Conservation (phyloP, 257 asterid genomes). For the Primulina huaijiensis region DNA sequence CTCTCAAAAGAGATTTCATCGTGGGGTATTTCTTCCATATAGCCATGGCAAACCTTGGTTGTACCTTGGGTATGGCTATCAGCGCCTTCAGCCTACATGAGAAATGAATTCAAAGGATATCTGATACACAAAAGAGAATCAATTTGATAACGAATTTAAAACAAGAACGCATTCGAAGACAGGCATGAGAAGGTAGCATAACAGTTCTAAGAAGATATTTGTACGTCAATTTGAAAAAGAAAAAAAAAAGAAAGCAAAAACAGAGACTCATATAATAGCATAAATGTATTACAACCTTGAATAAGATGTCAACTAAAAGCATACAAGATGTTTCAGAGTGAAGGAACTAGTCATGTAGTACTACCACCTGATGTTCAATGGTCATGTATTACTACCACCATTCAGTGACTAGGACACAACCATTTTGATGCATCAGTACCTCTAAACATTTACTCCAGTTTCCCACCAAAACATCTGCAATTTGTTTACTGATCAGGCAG, state of each 20-base stretch:
- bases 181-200: background rate
- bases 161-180: background rate
- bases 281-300: too few relatives aligned
- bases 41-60: slow-evolving; percentile 87
- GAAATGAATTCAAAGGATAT: slow-evolving; percentile 13
- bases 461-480: too few relatives aligned
- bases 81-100: slow-evolving; percentile 81
- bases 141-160: slow-evolving; percentile 6
- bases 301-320: background rate
- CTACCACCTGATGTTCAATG: background rate
- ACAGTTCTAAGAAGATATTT: background rate
- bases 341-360: background rate
- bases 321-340: background rate
- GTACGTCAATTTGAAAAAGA: too few relatives aligned
- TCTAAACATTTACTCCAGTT: too few relatives aligned
- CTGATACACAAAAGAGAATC: background rate
- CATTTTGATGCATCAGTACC: background rate
- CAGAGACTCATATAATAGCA: background rate
- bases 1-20: slow-evolving; percentile 84
- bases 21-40: slow-evolving; percentile 94
- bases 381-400: background rate
- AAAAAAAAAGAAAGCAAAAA: too few relatives aligned
- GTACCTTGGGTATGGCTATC: slow-evolving; percentile 90
- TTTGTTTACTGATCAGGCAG: too few relatives aligned
- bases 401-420: slow-evolving; percentile 9